phyloP scores from a whole-genome alignment of 2,329 filamentous ascomycete genomes.

The Metarhizium album region DNA sequence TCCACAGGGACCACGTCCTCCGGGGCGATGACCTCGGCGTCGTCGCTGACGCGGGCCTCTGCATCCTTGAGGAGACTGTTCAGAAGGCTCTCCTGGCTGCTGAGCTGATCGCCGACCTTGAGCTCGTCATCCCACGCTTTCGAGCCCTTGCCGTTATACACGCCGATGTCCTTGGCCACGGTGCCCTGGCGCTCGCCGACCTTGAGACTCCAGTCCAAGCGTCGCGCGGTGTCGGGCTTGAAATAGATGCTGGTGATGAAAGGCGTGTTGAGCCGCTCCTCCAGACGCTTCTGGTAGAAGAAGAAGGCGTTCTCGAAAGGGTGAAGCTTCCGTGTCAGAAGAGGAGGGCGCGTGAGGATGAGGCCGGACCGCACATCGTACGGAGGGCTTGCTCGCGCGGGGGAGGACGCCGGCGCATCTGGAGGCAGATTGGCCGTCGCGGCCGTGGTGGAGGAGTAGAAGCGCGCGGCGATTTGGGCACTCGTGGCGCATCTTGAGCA shows the following conservation, averaged over 20 bases:
- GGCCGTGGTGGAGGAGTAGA: constrained; percentile 23
- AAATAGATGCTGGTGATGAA: constrained; percentile 93
- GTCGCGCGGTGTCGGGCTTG: constrained; percentile 75
- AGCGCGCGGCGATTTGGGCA: constrained; percentile 18
- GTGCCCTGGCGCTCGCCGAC: constrained; percentile 61
- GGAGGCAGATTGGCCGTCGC: constrained; percentile 11
- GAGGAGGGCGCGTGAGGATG: constrained; percentile 77
- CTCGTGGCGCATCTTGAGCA: constrained; percentile 28
- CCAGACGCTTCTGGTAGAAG: constrained; percentile 94
- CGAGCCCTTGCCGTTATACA: constrained; percentile 60
- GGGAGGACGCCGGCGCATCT: constrained; percentile 10
- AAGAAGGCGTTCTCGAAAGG: constrained; percentile 88
- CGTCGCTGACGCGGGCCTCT: constrained; percentile 49
- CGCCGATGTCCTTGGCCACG: constrained; percentile 73
- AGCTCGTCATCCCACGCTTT: constrained; percentile 89
- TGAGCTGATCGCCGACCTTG: constrained; percentile 59
- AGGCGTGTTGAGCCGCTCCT: constrained; percentile 79
- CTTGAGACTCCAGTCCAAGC: constrained; percentile 86
- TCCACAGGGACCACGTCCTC: constrained; percentile 58
- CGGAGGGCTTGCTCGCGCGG: constrained; percentile 9
- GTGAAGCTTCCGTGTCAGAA: constrained; percentile 73
- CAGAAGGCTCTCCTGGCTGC: constrained; percentile 51
- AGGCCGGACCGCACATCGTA: constrained; percentile 54
- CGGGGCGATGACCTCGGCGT: constrained; percentile 46
- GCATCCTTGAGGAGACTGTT: constrained; percentile 67